Evolutionary conservation across 176 grass and related monocot genomes (phyloP), one percentile per base, ranked within the genome.

Genomic region (Cenchrus fungigraminus): DNA sequence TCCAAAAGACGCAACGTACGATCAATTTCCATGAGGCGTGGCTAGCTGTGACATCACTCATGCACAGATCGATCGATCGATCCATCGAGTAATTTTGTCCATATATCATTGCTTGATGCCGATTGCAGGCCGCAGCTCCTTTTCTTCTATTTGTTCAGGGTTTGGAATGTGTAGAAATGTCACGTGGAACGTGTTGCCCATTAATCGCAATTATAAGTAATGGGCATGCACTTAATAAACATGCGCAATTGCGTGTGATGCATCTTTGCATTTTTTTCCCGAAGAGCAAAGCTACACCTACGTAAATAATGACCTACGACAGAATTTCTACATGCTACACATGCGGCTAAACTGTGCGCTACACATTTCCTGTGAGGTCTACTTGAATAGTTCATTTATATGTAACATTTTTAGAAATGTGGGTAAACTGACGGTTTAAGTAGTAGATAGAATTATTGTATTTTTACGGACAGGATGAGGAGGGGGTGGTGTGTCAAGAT

Each of bases 1-100:
- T 84, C 81, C 19, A 64, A 58, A 47, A 66, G 73, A 55, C 17
- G 81, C 17, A 80, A 46, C 50, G 22, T 25, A 64, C 37, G 37
- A 4, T 4, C 37, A 4, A 40, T 64, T 63, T 88, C 32, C 67
- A 32, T 32, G 14, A 22, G 19, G 12, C 12, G 13, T 46, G 4
- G 51, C 65, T 19, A 47, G 8, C 5, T 1, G 19, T 79, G 75
- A 67, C 59, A 79, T 73, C 81, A 79, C 7, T 14, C 40, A 66
- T 66, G 8, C 8, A 49, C 16, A 44, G 37, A 57, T 59, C 9
- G 14, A 79, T 56, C 4, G 20, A 79, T 56, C 9, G 14, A 79
- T 56, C 4, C 12, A 79, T 56, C 8, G 20, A 28, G 19, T 55
- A 68, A 40, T 49, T 68, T 25, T 16, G 47, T 37, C 55, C 68